Evolutionary conservation across 495 filamentous ascomycete genomes (phyloP).

Genomic region (Podospora bellae-mahoneyi): DNA sequence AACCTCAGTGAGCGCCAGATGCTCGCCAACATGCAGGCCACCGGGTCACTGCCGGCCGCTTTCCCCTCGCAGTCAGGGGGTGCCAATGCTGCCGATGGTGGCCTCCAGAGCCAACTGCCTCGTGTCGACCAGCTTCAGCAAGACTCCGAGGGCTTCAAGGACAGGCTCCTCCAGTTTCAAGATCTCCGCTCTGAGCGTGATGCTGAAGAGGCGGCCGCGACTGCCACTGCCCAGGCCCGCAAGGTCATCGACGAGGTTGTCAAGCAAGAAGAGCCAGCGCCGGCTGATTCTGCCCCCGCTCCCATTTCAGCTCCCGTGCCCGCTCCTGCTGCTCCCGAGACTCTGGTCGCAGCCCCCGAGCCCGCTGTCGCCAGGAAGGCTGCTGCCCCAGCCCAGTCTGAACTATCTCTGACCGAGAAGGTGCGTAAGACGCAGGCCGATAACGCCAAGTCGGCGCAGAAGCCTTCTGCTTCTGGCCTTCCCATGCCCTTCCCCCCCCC

Average conservation of each 20-base stretch:
- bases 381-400: conserved; percentile 11
- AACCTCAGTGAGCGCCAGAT: conserved; percentile 41
- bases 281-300: not conserved
- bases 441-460: conserved; percentile 59
- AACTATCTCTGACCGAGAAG: conserved; percentile 77
- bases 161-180: conserved; percentile 54
- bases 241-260: conserved; percentile 19
- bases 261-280: conserved; percentile 15
- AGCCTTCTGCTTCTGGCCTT: conserved; percentile 55
- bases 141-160: conserved; percentile 50
- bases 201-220: conserved; percentile 36
- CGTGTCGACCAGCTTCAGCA: conserved; percentile 44
- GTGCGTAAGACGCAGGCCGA: conserved; percentile 70
- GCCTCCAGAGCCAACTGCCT: conserved; percentile 41
- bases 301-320: not conserved
- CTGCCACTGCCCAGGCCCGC: conserved; percentile 11
- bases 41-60: conserved; percentile 35
- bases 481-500: conserved; percentile 72
- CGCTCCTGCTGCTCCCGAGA: conserved; percentile 4
- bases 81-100: conserved; percentile 29
- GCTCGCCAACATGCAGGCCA: conserved; percentile 37
- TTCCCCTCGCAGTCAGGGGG: conserved; percentile 19
- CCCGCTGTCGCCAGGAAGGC: conserved; percentile 16
- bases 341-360: not conserved
- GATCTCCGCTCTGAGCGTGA: conserved; percentile 57